phyloP scores from a whole-genome alignment of 805 yeast species.

The Jamesozyma piceae region DNA sequence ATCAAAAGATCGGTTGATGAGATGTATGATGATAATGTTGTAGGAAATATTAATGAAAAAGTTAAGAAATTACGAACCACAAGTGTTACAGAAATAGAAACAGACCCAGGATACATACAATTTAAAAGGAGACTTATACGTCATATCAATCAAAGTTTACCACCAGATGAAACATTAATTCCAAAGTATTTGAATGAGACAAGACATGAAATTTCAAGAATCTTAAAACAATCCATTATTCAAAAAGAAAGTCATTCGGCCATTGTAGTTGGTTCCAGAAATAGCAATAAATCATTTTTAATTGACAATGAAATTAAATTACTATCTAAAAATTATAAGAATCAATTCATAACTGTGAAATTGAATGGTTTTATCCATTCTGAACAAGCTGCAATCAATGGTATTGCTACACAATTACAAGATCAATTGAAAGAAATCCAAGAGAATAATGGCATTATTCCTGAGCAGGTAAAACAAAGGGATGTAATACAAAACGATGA shows the following conservation, averaged over 20 bases:
- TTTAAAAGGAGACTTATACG: slow-evolving; percentile 18
- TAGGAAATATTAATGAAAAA: not conserved
- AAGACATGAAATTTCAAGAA: slow-evolving; percentile 40
- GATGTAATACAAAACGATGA: slow-evolving; percentile 5
- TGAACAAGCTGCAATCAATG: slow-evolving; percentile 72
- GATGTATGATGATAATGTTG: not conserved
- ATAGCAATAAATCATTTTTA: slow-evolving; percentile 63
- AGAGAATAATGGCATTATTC: slow-evolving; percentile 7
- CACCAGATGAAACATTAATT: slow-evolving; percentile 13
- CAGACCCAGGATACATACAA: slow-evolving; percentile 10
- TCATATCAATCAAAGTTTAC: slow-evolving; percentile 17
- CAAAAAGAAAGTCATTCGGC: slow-evolving; percentile 75
- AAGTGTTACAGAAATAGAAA: not conserved
- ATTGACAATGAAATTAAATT: slow-evolving; percentile 47
- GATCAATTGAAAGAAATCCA: slow-evolving; percentile 30
- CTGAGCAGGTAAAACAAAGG: not conserved
- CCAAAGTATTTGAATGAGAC: slow-evolving; percentile 17
- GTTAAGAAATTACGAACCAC: not conserved
- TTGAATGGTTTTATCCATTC: slow-evolving; percentile 64
- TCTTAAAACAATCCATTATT: slow-evolving; percentile 55
- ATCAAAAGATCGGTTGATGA: slow-evolving; percentile 6
- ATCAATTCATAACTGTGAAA: slow-evolving; percentile 52
- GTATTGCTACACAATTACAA: slow-evolving; percentile 79
- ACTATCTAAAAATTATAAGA: slow-evolving; percentile 32
- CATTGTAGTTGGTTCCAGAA: slow-evolving; percentile 69